Evolutionary conservation across 2,329 filamentous ascomycete species (phyloP), one percentile per base, ranked within the genome.

Genomic region (Calonectria honghensis): DNA sequence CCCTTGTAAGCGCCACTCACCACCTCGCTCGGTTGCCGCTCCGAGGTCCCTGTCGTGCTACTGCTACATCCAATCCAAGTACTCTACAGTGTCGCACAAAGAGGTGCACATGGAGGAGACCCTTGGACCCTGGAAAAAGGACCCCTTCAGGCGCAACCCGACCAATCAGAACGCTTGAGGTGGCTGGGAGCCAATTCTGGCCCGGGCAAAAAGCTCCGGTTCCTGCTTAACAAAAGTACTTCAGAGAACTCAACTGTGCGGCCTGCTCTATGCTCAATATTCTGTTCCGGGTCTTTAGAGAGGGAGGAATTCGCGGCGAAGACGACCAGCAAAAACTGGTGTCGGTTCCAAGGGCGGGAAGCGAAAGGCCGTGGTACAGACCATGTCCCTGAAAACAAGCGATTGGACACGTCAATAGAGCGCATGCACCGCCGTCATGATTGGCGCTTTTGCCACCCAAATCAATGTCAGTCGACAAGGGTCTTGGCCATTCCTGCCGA

Each of bases 131-230:
- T 79, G 71, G 71, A 72, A 80, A 71, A 72, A 27, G 45, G 52
- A 64, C 72, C 74, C 68, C 65, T 64, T 72, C 61, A 65, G 68
- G 73, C 66, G 45, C 73, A 57, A 69, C 50, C 50, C 18, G 39
- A 37, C 79, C 75, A 80, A 80, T 80, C 14, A 79, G 52, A 69
- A 32, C 35, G 52, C 65, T 4, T 14, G 27, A 39, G n/a, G 64
- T 54, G 59, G 66, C 64, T 73, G 45, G 29, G 54, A 48, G 57
- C 52, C 50, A 51, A 32, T 68, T 61, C 57, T 45, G 68, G 35
- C 10, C 65, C 79, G 79, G 79, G 78, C 37, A 32, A 74, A 80
- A 81, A 70, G 76, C 76, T 80, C 79, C 79, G 79, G 41, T 10
- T 41, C 32, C n/a, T 66, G 54, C 48, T 73, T 73, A 75, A 75